phyloP scores from a whole-genome alignment of 345 rosid species.

The Erodium maritimum region DNA sequence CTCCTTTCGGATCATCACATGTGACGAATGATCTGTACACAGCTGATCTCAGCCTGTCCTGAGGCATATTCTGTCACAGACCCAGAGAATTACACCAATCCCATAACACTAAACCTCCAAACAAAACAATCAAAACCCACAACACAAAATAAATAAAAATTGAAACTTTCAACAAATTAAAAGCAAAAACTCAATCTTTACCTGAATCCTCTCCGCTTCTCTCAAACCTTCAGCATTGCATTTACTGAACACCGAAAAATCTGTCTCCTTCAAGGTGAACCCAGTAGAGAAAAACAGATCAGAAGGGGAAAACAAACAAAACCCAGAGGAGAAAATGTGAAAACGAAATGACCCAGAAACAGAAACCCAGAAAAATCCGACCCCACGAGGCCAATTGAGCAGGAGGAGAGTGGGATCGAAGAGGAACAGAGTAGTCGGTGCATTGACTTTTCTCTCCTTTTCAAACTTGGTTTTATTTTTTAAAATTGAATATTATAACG shows the following conservation, averaged over 20 bases:
- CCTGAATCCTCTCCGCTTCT: slow-evolving; percentile 6
- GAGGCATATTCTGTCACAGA: slow-evolving; percentile 49
- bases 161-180: not conserved
- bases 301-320: not conserved
- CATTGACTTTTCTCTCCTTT: not conserved
- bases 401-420: not conserved
- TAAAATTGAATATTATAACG: too few species aligned
- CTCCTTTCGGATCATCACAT: slow-evolving; percentile 83
- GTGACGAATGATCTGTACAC: slow-evolving; percentile 72
- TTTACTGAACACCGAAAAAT: slow-evolving; percentile 11
- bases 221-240: not conserved
- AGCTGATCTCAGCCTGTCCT: slow-evolving; percentile 39
- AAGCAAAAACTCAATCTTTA: slow-evolving; percentile 2
- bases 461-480: not conserved
- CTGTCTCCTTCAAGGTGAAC: slow-evolving; percentile 1
- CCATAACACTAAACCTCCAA: slow-evolving; percentile 11
- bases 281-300: not conserved
- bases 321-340: not conserved
- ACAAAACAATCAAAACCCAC: not conserved
- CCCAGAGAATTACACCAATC: not conserved
- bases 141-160: too few species aligned
- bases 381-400: not conserved
- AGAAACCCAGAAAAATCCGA: not conserved
- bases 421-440: not conserved
- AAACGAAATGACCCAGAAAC: not conserved